Conservation (phyloP, 148 eudicot species). For the Spergularia bocconei region DNA sequence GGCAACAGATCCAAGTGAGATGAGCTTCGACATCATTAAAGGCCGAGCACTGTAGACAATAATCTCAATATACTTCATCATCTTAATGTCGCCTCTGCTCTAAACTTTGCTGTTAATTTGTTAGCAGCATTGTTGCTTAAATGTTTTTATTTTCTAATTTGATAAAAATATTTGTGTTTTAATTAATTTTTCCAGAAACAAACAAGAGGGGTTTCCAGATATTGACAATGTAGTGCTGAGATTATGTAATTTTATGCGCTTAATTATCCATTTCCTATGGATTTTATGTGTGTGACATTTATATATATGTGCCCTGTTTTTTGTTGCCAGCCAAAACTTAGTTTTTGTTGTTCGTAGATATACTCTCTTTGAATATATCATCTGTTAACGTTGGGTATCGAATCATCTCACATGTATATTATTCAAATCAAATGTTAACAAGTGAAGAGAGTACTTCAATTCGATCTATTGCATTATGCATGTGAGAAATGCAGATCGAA, state of each 20-base stretch:
- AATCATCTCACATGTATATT: too few relatives aligned
- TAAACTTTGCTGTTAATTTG: conserved; percentile 17
- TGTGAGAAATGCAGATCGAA: too few relatives aligned
- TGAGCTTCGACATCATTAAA: conserved; percentile 77
- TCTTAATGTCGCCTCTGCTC: background rate
- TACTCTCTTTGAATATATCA: too few relatives aligned
- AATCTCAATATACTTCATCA: background rate
- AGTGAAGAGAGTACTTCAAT: too few relatives aligned
- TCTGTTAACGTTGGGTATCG: too few relatives aligned
- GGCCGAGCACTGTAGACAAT: conserved; percentile 43
- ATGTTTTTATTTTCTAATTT: conserved; percentile 1
- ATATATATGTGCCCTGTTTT: background rate
- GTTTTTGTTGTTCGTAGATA: too few relatives aligned
- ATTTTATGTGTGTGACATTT: conserved; percentile 7
- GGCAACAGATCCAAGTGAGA: conserved; percentile 87
- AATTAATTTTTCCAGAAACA: conserved; percentile 12
- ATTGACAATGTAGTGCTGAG: background rate
- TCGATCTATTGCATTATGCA: too few relatives aligned
- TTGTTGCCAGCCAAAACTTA: background rate
- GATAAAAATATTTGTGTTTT: background rate
- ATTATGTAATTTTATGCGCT: conserved; percentile 3
- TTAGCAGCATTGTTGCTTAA: conserved; percentile 21
- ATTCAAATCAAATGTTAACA: too few relatives aligned
- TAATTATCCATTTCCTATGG: background rate
- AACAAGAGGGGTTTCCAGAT: background rate